Evolutionary conservation across 192 early-diverging fungal genomes (phyloP), one percentile per base, ranked within the genome.

Genomic region (Coemansia sp.): DNA sequence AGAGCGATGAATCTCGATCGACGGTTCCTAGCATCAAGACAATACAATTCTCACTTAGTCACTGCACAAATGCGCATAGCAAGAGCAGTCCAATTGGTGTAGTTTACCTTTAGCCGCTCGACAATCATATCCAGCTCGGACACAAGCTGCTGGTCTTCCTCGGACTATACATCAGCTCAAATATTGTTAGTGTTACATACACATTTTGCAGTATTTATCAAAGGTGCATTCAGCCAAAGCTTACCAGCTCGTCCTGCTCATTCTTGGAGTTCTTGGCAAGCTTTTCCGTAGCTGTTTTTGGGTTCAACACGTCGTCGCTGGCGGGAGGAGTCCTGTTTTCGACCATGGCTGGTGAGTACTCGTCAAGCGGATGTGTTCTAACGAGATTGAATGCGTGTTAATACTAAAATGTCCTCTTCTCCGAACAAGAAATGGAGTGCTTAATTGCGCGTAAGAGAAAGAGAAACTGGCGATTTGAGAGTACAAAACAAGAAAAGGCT

Each of bases 121-220:
- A 99, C 89, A 45, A 97, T 83, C 91, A 97, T 90, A 62, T 97
- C 95, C 37, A 99, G 85, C 79, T 99, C 94, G 65, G 75, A 85
- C 71, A 95, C 95, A 24, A 99, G 84, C 72, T 91, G 88, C 69
- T 89, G 88, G 83, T 99, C 97, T 82, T 99, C 97, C 82, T 99
- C 97, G 29, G 93, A 94, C 96, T 95, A 71, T 22, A 68, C 3
- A n/a, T 24, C 29, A 32, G 29, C 29, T 32, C 53, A 55, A 29
- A 17, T 17, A n/a, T 35, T 24, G 35, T 43, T 38, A 70, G 51
- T 23, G n/a, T 8, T 2, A 8, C 43, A 14, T 49, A 32, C 29
- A 32, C 29, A 32, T 32, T 32, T 32, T 6, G 29, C 29, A 14
- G 21, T 24, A 53, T 53, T 53, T 53, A 15, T 19, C 19, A 17